phyloP scores from a whole-genome alignment of 257 asterid species.

The Solanum verrucosum region DNA sequence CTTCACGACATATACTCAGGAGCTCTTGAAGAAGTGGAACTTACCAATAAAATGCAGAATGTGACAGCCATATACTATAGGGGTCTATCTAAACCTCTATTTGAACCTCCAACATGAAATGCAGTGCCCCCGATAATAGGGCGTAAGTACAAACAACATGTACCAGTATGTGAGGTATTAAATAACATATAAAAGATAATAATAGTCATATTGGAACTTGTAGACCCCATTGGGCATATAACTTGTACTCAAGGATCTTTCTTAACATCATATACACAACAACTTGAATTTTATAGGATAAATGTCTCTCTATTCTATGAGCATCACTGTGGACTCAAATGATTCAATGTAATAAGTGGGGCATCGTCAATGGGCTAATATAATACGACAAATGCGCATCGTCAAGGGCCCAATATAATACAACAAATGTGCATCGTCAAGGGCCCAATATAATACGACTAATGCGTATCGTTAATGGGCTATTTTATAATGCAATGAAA shows the following conservation, averaged over 20 bases:
- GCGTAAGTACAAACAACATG: too few species aligned
- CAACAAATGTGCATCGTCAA: too few species aligned
- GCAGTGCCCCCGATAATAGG: fast-evolving
- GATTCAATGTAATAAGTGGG: too few species aligned
- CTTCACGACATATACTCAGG: not conserved
- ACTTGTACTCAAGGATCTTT: not conserved
- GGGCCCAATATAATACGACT: too few species aligned
- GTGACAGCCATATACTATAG: not conserved
- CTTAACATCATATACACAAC: too few species aligned
- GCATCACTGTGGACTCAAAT: not conserved
- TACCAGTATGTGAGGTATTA: too few species aligned
- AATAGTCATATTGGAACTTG: not conserved
- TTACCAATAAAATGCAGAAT: too few species aligned
- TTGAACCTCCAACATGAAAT: not conserved
- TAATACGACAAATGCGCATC: not conserved
- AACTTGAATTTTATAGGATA: too few species aligned
- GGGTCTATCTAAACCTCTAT: not conserved
- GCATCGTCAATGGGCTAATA: not conserved
- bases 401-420: too few species aligned
- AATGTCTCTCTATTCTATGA: not conserved
- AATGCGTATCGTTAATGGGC: too few species aligned
- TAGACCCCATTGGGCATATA: not conserved
- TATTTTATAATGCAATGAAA: not conserved
- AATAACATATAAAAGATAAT: too few species aligned
- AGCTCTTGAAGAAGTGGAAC: not conserved